Conservation (phyloP, 1,284 basidiomycete genomes). For the Cryptococcus hybrid region DNA sequence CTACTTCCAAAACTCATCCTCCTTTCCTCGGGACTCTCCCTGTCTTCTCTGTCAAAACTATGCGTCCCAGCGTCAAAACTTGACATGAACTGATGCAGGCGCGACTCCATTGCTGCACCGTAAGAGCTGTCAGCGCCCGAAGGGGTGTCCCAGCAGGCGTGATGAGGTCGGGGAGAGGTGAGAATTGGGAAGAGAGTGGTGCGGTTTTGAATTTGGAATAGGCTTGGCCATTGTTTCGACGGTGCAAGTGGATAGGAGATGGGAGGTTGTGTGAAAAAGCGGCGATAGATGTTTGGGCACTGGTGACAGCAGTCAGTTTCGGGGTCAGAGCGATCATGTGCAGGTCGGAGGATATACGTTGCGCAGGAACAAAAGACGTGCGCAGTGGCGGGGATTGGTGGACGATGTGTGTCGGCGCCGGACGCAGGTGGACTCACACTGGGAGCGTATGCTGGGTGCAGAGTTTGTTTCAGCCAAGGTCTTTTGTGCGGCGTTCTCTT, state of each 20-base stretch:
- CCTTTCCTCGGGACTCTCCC: slow-evolving; percentile 15
- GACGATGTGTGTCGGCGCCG: too few species aligned
- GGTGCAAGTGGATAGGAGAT: background rate
- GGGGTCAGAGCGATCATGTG: too few species aligned
- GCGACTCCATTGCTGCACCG: slow-evolving; percentile 12
- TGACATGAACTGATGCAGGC: slow-evolving; percentile 26
- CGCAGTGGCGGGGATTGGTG: too few species aligned
- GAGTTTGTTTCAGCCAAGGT: background rate
- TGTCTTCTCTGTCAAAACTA: slow-evolving; percentile 24
- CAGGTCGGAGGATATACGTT: too few species aligned
- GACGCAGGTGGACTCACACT: too few species aligned
- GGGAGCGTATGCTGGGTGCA: too few species aligned
- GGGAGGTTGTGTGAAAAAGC: too few species aligned
- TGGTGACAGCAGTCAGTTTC: too few species aligned
- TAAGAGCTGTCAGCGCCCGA: background rate
- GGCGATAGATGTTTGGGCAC: too few species aligned
- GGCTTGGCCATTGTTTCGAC: slow-evolving; percentile 5
- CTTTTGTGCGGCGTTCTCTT: background rate
- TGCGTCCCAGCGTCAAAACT: slow-evolving; percentile 34
- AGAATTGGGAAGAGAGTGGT: background rate
- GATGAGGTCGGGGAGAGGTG: background rate
- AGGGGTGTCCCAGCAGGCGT: background rate
- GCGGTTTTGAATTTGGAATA: slow-evolving; percentile 5
- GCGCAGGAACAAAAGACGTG: too few species aligned
- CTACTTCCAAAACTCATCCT: slow-evolving; percentile 9